Evolutionary conservation across 352 stramenopile species (phyloP), one percentile per base, ranked within the genome.

Genomic region (Globisporangium cylindrosporum): DNA sequence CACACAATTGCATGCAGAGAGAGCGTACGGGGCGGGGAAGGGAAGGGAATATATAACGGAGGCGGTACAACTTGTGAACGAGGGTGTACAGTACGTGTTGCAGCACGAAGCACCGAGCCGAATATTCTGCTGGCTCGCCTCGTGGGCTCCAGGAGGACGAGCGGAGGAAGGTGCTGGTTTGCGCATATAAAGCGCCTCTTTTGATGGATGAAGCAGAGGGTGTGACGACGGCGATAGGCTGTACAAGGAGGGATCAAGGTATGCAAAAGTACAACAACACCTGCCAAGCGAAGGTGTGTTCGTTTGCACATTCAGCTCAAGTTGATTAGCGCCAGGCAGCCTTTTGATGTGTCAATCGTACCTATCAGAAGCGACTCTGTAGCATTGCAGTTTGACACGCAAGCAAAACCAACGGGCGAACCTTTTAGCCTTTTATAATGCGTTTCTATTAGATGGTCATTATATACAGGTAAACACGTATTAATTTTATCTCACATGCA

Each of bases 281-380:
- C 29, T 12, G 12, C 15, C 14, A 49, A 49, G 15, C 41, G n/a
- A 49, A 49, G 41, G 36, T 20, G 41, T n/a, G 41, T n/a, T 20
- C 41, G 41, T 20, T 49, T 51, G 43, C 43, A 22, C 43, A 51
- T 51, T 51, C 43, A 51, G 43, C 18, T 24, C 43, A 24, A 46
- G 4, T 1, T 14, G 36, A 15, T 18, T 5, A 51, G 43, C n/a
- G 18, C 18, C 14, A 49, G 41, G 41, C 41, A 49, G 48, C 20
- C 22, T 36, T 46, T 10, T 27, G 34, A 48, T 57, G 43, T 49
- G 20, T 49, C 8, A 66, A 32, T 58, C 60, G 60, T 24, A 66
- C 60, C 32, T 66, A n/a, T 46, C 12, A 34, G 60, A n/a, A 10
- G 6, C 10, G 12, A 12, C 8, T 24, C 29, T 36, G 41, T 65